A percentile compares a stretch with the other conserved stretches of the same genome.
Conservation (phyloP, 2,329 filamentous ascomycete genomes). For the Pyrenochaeta sp. region DNA sequence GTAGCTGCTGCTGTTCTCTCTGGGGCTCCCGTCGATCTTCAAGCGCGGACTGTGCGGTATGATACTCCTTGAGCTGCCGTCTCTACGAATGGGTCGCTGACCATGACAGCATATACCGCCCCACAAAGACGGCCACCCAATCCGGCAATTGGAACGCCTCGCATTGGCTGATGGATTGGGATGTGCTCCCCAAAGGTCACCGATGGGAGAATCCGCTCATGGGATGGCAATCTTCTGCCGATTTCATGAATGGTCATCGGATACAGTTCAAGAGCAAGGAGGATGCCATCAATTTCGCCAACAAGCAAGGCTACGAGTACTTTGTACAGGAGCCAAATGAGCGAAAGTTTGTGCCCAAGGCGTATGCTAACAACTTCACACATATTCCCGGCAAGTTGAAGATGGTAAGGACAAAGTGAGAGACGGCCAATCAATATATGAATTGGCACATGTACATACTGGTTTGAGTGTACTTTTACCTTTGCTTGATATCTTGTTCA, state of each 20-base stretch:
- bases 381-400: conserved; percentile 88
- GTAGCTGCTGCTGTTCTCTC: conserved; percentile 87
- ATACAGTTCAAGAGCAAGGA: conserved; percentile 92
- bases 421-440: not conserved
- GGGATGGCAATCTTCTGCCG: conserved; percentile 96
- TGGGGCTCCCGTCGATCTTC: conserved; percentile 90
- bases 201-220: conserved; percentile 99
- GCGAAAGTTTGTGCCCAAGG: conserved; percentile 86
- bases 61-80: conserved; percentile 25
- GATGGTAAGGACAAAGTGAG: conserved; percentile 78
- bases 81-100: not conserved
- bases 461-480: conserved; percentile 14
- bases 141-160: conserved; percentile 86
- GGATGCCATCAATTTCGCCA: conserved; percentile 91
- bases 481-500: conserved; percentile 4
- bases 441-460: conserved; percentile 40
- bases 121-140: conserved; percentile 93
- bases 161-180: conserved; percentile 99
- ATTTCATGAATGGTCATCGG: conserved; percentile 93
- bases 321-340: conserved; percentile 97
- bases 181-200: conserved; percentile 88
- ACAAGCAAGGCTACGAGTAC: conserved; percentile 99
- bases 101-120: conserved; percentile 80
- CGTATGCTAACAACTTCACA: conserved; percentile 95
- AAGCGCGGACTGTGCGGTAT: conserved; percentile 93